Percentiles rank a stretch among this genome's conserved stretches.
Conservation (phyloP, 2,329 filamentous ascomycete genomes). For the Colletotrichum lupini region DNA sequence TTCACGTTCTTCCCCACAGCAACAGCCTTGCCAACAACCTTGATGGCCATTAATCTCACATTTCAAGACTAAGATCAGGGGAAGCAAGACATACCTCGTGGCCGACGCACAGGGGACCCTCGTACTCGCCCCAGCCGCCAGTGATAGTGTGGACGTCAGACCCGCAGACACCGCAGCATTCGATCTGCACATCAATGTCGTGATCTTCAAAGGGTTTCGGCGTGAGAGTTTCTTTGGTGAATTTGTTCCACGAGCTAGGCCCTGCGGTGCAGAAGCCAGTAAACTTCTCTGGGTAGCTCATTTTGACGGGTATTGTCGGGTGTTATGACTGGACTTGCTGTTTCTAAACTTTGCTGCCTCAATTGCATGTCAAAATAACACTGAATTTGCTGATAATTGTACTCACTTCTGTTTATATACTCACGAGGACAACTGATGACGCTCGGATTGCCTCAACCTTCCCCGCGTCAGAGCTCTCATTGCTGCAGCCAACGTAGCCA, state of each 20-base stretch:
- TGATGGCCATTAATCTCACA: slow-evolving; percentile 11
- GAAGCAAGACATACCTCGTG: slow-evolving; percentile 54
- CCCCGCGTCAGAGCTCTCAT: not conserved
- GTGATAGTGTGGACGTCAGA: slow-evolving; percentile 70
- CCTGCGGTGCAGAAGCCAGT: slow-evolving; percentile 55
- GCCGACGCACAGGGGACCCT: slow-evolving; percentile 63
- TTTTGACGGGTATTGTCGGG: slow-evolving; percentile 36
- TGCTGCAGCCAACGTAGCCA: not conserved
- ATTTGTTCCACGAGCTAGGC: slow-evolving; percentile 54
- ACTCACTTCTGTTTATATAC: not conserved
- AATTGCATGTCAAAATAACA: no score
- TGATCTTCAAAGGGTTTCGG: slow-evolving; percentile 50
- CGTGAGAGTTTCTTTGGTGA: slow-evolving; percentile 49
- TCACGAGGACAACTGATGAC: slow-evolving; percentile 2
- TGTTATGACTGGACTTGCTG: not conserved
- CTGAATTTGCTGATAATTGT: not conserved
- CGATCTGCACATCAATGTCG: slow-evolving; percentile 73
- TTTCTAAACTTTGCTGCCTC: no score
- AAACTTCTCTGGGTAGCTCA: slow-evolving; percentile 59
- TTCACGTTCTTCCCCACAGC: slow-evolving; percentile 57
- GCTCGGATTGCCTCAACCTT: not conserved
- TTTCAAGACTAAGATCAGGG: not conserved
- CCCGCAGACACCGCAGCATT: slow-evolving; percentile 74
- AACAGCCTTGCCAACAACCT: slow-evolving; percentile 65
- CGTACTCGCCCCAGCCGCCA: slow-evolving; percentile 64